These are phyloP conservation scores for Vickermania spadyakhi DNA, from an alignment of 208 protist genomes.

Conservation along the genomic window DNA sequence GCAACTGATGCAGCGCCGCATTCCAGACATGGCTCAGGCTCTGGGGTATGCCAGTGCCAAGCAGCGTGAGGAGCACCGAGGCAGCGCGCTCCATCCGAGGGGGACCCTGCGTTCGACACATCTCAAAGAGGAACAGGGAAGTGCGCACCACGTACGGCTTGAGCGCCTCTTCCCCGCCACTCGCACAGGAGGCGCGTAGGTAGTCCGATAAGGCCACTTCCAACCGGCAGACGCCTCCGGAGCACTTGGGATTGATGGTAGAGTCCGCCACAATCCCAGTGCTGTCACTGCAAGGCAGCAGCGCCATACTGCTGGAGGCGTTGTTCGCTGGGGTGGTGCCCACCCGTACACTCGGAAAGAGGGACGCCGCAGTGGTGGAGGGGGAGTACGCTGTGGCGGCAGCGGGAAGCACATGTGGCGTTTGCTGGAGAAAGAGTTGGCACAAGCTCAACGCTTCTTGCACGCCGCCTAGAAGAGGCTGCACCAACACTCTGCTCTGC, in stretches of 20 bases:
- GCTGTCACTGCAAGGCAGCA: not conserved
- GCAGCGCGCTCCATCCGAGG: slow-evolving; percentile 24
- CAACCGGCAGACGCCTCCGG: slow-evolving; percentile 35
- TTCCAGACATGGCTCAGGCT: slow-evolving; percentile 23
- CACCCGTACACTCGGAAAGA: slow-evolving; percentile 10
- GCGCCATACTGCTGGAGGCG: not conserved
- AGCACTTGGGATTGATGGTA: not conserved
- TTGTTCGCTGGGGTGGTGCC: slow-evolving; percentile 2
- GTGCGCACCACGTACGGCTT: slow-evolving; percentile 39
- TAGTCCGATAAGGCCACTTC: slow-evolving; percentile 69
- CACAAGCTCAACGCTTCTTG: slow-evolving; percentile 70
- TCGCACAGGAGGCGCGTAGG: slow-evolving; percentile 11
- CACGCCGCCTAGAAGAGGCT: slow-evolving; percentile 51
- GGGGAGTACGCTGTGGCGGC: not conserved
- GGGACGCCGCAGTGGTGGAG: slow-evolving; percentile 1
- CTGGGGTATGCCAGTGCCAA: slow-evolving; percentile 24
- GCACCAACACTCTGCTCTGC: slow-evolving; percentile 4
- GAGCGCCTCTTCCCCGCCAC: slow-evolving; percentile 6
- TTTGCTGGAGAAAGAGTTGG: slow-evolving; percentile 10
- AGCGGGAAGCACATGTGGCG: not conserved
- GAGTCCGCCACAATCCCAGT: not conserved
- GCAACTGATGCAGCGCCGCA: slow-evolving; percentile 49
- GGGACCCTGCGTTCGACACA: slow-evolving; percentile 42
- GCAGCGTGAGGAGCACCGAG: slow-evolving; percentile 30
- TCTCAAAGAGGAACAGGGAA: slow-evolving; percentile 58